Conservation (phyloP, 2,329 filamentous ascomycete species). For the Eutypa lata region DNA sequence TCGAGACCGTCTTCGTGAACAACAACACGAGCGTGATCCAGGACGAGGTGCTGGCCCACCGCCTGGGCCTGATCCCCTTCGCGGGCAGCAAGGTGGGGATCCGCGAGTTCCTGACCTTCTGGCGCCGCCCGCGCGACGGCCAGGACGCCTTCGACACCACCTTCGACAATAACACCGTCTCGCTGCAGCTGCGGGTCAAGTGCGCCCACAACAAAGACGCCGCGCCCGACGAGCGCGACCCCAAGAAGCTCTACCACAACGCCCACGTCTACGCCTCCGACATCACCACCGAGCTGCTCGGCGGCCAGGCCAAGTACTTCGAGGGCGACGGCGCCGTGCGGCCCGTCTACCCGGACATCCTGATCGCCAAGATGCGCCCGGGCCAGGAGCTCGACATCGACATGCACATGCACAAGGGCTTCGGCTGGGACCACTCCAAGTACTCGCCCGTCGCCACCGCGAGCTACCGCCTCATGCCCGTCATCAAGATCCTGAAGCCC, state of each 20-base stretch:
- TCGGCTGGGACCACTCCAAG: conserved; percentile 92
- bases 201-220: conserved; percentile 79
- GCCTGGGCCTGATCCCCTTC: conserved; percentile 87
- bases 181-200: conserved; percentile 71
- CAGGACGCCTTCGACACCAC: conserved; percentile 58
- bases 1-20: conserved; percentile 88
- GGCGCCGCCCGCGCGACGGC: conserved; percentile 64
- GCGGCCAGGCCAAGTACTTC: conserved; percentile 69
- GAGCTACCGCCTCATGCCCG: conserved; percentile 84
- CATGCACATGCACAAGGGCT: conserved; percentile 93
- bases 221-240: conserved; percentile 70
- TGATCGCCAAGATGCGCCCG: conserved; percentile 90
- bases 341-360: conserved; percentile 84
- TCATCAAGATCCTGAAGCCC: conserved; percentile 77
- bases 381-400: conserved; percentile 82
- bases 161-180: conserved; percentile 83
- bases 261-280: conserved; percentile 79
- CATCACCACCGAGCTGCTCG: conserved; percentile 73
- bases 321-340: conserved; percentile 64
- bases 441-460: conserved; percentile 96
- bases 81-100: conserved; percentile 75
- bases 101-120: conserved; percentile 76
- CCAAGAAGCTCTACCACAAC: conserved; percentile 79
- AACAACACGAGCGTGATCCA: conserved; percentile 99
- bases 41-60: conserved; percentile 90